Percentiles rank a stretch among this genome's conserved stretches.
phyloP scores from a whole-genome alignment of 2,329 filamentous ascomycete species.

The Epichloe gansuensis region DNA sequence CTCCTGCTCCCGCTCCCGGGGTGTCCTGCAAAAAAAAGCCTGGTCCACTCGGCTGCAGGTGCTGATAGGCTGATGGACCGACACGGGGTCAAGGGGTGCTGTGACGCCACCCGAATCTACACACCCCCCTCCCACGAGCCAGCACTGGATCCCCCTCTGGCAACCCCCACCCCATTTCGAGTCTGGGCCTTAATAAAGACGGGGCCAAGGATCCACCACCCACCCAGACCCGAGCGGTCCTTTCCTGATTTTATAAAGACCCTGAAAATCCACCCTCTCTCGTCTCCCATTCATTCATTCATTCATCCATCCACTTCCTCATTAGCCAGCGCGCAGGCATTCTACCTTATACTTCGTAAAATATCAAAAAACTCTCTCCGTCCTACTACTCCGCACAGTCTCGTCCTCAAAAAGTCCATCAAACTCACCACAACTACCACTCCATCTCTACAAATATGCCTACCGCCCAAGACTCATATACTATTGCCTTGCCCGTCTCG shows the following conservation, averaged over 20 bases:
- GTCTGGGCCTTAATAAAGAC: neutral
- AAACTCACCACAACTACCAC: neutral
- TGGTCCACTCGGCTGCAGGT: neutral
- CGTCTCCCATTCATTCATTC: neutral
- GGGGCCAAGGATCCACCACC: neutral
- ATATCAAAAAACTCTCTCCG: no score
- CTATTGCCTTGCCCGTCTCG: constrained; percentile 23
- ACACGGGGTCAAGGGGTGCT: neutral
- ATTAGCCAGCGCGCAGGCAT: neutral
- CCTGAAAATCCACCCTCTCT: constrained; percentile 8
- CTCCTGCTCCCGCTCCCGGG: neutral
- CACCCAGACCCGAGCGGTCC: neutral
- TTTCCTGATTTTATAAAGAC: constrained; percentile 11
- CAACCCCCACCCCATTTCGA: neutral
- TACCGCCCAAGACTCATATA: constrained; percentile 25
- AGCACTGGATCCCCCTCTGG: neutral
- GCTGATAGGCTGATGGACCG: neutral
- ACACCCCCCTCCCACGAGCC: neutral
- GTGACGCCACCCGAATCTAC: neutral
- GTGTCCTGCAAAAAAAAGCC: no score
- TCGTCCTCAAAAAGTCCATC: no score
- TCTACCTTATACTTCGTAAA: no score
- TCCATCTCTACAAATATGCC: constrained; percentile 20
- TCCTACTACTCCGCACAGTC: no score
- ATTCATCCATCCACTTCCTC: neutral